phyloP scores from a whole-genome alignment of 2,329 filamentous ascomycete genomes.

The Scedosporium aurantiacum region DNA sequence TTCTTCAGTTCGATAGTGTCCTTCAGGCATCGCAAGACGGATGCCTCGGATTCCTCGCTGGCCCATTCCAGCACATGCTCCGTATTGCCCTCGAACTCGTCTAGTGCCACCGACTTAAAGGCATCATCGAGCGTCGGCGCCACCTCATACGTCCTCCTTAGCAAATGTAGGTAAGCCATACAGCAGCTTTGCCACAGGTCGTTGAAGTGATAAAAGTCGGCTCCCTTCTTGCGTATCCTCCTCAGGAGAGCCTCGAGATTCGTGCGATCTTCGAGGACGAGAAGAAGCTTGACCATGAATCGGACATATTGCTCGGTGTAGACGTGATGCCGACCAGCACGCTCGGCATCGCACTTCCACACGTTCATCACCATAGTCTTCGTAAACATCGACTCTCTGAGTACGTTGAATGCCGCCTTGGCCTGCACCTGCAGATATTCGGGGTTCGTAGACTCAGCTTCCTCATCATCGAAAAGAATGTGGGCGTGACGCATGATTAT shows the following conservation, averaged over 20 bases:
- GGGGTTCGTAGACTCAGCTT: slow-evolving; percentile 27
- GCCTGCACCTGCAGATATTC: slow-evolving; percentile 46
- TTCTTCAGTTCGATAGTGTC: slow-evolving; percentile 50
- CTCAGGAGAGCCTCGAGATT: slow-evolving; percentile 71
- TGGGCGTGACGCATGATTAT: slow-evolving; percentile 66
- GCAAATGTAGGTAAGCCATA: slow-evolving; percentile 39
- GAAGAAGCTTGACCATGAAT: slow-evolving; percentile 67
- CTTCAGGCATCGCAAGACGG: slow-evolving; percentile 42
- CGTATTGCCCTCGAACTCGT: slow-evolving; percentile 47
- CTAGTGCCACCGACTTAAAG: slow-evolving; percentile 41
- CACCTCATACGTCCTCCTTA: slow-evolving; percentile 38
- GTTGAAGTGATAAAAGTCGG: slow-evolving; percentile 57
- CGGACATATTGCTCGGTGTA: slow-evolving; percentile 80
- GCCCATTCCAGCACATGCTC: slow-evolving; percentile 47
- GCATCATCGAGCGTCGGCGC: slow-evolving; percentile 36
- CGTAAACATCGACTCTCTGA: slow-evolving; percentile 65
- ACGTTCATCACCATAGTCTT: slow-evolving; percentile 93
- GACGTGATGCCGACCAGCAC: slow-evolving; percentile 76
- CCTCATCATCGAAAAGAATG: slow-evolving; percentile 39
- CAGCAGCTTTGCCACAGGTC: slow-evolving; percentile 50
- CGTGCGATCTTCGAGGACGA: slow-evolving; percentile 61
- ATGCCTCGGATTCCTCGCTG: slow-evolving; percentile 21
- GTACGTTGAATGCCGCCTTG: slow-evolving; percentile 67
- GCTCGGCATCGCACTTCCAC: slow-evolving; percentile 85
- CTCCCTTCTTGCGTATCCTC: slow-evolving; percentile 69